phyloP scores from a whole-genome alignment of 1,139 yeast genomes.

The Candida smagusa region DNA sequence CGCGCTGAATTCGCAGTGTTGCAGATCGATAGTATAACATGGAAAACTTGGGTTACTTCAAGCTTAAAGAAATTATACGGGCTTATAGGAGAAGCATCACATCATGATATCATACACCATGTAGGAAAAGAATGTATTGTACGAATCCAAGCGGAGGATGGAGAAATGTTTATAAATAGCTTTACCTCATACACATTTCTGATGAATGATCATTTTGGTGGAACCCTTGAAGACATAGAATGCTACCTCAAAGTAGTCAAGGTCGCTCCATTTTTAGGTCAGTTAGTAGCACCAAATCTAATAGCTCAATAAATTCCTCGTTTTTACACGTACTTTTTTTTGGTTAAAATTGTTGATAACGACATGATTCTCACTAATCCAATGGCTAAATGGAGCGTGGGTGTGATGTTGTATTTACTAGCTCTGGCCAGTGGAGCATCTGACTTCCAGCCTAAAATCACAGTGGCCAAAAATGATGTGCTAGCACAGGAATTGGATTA shows the following conservation, averaged over 20 bases:
- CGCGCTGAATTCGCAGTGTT: constrained; percentile 9
- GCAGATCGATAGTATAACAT: constrained; percentile 34
- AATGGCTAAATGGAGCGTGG: constrained; percentile 5
- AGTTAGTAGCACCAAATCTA: constrained; percentile 2
- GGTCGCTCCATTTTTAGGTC: constrained; percentile 10
- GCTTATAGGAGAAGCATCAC: constrained; percentile 37
- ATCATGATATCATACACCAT: constrained; percentile 34
- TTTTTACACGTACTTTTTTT: too few relatives aligned
- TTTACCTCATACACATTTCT: constrained; percentile 29
- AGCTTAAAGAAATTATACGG: constrained; percentile 37
- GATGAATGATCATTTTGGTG: constrained; percentile 23
- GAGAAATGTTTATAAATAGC: constrained; percentile 26
- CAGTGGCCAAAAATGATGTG: constrained; percentile 3
- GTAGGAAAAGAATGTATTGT: constrained; percentile 17
- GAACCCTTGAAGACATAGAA: constrained; percentile 6
- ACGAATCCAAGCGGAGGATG: constrained; percentile 27
- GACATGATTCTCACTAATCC: too few relatives aligned
- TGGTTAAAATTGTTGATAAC: too few relatives aligned
- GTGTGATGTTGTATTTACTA: constrained; percentile 1
- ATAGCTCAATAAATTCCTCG: background rate
- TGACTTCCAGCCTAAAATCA: constrained; percentile 16
- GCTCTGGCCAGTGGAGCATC: constrained; percentile 8
- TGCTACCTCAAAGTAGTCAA: constrained; percentile 8
- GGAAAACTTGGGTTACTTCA: constrained; percentile 34
- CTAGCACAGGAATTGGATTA: constrained; percentile 27